These are phyloP conservation scores for Wickerhamomyces bovis DNA, from an alignment of 805 yeast genomes.

Conservation along the genomic window DNA sequence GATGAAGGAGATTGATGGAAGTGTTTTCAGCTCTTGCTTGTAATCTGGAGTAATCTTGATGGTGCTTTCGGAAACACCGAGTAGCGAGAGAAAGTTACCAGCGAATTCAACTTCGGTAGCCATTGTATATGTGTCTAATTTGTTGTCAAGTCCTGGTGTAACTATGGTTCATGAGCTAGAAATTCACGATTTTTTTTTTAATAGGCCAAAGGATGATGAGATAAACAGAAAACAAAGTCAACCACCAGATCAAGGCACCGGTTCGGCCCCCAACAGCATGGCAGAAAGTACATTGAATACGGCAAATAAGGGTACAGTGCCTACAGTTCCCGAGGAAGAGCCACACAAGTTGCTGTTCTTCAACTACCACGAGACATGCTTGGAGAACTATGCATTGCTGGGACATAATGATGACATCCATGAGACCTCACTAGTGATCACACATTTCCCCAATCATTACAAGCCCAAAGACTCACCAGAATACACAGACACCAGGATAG, in stretches of 20 bases:
- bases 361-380: constrained; percentile 61
- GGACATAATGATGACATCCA: constrained; percentile 23
- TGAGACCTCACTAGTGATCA: constrained; percentile 39
- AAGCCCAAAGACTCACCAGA: constrained; percentile 25
- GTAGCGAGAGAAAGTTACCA: constrained; percentile 13
- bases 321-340: constrained; percentile 15
- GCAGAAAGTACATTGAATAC: constrained; percentile 6
- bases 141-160: no score
- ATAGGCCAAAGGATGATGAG: no score
- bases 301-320: constrained; percentile 12
- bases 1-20: constrained; percentile 5
- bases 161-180: no score
- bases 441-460: constrained; percentile 64
- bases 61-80: constrained; percentile 10
- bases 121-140: background rate
- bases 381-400: constrained; percentile 26
- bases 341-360: constrained; percentile 36
- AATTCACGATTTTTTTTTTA: background rate
- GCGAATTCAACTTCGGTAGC: constrained; percentile 17
- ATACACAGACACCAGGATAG: constrained; percentile 44
- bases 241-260: no score
- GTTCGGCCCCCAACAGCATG: background rate
- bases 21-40: constrained; percentile 11
- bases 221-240: no score
- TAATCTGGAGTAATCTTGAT: constrained; percentile 5